Percentiles rank a stretch among this genome's conserved stretches.
Conservation (phyloP, 371 early-diverging fungal species). For the Zancudomyces culisetae region DNA sequence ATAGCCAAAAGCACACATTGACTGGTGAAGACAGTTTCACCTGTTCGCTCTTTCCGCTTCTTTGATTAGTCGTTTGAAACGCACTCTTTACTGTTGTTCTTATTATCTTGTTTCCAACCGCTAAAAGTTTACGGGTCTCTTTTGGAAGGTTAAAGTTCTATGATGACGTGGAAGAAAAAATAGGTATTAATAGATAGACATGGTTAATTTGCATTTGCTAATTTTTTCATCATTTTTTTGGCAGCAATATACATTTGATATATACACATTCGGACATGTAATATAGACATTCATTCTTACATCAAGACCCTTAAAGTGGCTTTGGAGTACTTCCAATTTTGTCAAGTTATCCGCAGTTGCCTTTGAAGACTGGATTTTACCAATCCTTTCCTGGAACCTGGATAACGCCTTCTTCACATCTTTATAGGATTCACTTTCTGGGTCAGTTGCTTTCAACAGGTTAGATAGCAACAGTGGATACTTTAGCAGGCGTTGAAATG, state of each 20-base stretch:
- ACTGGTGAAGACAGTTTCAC: neutral
- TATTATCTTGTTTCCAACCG: constrained; percentile 1
- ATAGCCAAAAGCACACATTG: constrained; percentile 2
- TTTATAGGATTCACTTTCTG: constrained; percentile 2
- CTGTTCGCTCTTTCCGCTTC: neutral
- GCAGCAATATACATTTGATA: too few relatives aligned
- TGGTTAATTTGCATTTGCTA: neutral
- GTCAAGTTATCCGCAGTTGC: neutral
- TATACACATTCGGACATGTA: too few relatives aligned
- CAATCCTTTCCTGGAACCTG: neutral
- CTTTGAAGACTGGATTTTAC: constrained; percentile 3
- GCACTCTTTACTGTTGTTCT: neutral
- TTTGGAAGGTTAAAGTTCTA: neutral
- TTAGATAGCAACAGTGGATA: constrained; percentile 36
- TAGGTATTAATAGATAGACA: neutral
- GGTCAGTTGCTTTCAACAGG: constrained; percentile 16
- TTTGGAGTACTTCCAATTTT: neutral
- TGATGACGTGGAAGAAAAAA: neutral
- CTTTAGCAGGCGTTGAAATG: constrained; percentile 35
- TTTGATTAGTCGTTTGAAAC: neutral
- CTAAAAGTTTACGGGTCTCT: neutral
- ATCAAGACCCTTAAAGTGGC: neutral
- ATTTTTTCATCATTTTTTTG: too few relatives aligned
- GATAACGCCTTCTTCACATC: neutral
- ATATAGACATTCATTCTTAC: too few relatives aligned